Evolutionary conservation across 768 basidiomycete species (phyloP).

Genomic region (Mrakia hoshinonis): DNA sequence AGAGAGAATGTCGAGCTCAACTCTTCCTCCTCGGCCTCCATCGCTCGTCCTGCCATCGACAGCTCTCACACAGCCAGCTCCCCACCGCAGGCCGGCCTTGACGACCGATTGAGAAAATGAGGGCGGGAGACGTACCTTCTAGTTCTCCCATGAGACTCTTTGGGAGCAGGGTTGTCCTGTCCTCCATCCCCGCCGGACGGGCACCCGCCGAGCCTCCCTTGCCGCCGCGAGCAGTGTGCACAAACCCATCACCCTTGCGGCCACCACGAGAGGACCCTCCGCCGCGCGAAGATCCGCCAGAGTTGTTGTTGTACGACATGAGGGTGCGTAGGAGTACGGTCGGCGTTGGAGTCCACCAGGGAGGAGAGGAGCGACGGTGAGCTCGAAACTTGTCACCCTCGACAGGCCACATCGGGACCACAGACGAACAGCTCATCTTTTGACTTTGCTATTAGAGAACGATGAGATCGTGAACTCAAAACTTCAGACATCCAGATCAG

Average conservation of each 20-base stretch:
- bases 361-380: too few species aligned
- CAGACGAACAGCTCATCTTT: too few species aligned
- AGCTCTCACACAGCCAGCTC: neutral
- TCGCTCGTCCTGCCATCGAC: neutral
- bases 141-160: constrained; percentile 13
- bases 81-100: neutral
- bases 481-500: too few species aligned
- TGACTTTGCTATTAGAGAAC: too few species aligned
- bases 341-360: too few species aligned
- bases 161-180: constrained; percentile 19
- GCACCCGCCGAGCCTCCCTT: constrained; percentile 16
- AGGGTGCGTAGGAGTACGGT: too few species aligned
- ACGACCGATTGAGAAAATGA: neutral
- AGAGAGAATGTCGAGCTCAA: neutral
- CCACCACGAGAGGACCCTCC: neutral
- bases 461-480: too few species aligned
- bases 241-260: neutral
- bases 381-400: too few species aligned
- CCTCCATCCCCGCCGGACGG: constrained; percentile 18
- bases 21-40: neutral
- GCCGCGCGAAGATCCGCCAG: too few species aligned
- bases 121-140: neutral
- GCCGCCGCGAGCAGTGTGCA: constrained; percentile 13
- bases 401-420: too few species aligned
- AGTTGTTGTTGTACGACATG: too few species aligned